These are phyloP conservation scores for Wickerhamomyces subpelliculosus DNA, from an alignment of 805 yeast species.

Conservation along the genomic window DNA sequence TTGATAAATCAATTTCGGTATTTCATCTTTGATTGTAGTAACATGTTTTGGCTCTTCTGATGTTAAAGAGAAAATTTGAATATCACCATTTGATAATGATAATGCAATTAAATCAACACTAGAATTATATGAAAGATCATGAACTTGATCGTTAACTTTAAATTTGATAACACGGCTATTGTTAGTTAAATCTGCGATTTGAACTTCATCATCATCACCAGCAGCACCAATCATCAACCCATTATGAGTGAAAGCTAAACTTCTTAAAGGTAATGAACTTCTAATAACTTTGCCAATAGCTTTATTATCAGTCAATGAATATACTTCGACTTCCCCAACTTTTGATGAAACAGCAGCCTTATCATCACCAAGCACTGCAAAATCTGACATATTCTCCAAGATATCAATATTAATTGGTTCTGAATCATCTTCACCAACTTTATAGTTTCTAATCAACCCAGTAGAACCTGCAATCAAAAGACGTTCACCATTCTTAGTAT, in stretches of 20 bases:
- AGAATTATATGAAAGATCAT: conserved; percentile 48
- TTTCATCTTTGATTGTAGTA: conserved; percentile 33
- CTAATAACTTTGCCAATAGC: conserved; percentile 13
- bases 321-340: conserved; percentile 19
- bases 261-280: conserved; percentile 34
- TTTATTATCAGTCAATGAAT: conserved; percentile 10
- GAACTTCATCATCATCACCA: conserved; percentile 59
- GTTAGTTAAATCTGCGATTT: conserved; percentile 36
- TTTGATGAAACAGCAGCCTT: conserved; percentile 15
- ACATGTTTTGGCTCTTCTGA: conserved; percentile 49
- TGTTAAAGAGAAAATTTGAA: conserved; percentile 43
- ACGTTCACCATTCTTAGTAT: conserved; percentile 13
- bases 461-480: conserved; percentile 17
- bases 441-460: conserved; percentile 17
- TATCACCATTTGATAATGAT: conserved; percentile 52
- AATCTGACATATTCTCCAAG: conserved; percentile 15
- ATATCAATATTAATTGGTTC: conserved; percentile 21
- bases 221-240: conserved; percentile 54
- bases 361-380: conserved; percentile 10
- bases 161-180: conserved; percentile 22
- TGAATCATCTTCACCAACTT: conserved; percentile 12
- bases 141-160: conserved; percentile 46
- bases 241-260: conserved; percentile 50
- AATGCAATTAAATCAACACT: conserved; percentile 51
- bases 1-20: conserved; percentile 32